Percentiles rank a stretch among this genome's conserved stretches.
These are phyloP conservation scores for Coniochaeta sp. DNA, from an alignment of 2,329 filamentous ascomycete genomes.

Conservation along the genomic window DNA sequence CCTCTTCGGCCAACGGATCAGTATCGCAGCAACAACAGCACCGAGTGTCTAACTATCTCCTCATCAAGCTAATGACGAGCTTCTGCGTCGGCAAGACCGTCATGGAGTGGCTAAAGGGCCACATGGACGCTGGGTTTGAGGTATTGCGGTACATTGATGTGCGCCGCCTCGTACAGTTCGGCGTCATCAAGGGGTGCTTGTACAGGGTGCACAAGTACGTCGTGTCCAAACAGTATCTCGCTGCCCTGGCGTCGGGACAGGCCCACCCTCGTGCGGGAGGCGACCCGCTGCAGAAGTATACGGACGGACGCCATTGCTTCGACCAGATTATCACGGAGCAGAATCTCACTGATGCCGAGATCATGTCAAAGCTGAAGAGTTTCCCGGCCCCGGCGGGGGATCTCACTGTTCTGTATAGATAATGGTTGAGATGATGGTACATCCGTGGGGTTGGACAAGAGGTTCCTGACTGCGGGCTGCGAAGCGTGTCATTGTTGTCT, in stretches of 20 bases:
- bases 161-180: constrained; percentile 87
- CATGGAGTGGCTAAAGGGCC: constrained; percentile 75
- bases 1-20: constrained; percentile 6
- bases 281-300: constrained; percentile 56
- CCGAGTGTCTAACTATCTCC: constrained; percentile 47
- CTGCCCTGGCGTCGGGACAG: constrained; percentile 46
- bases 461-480: too few species aligned
- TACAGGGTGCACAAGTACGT: constrained; percentile 92
- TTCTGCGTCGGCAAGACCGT: constrained; percentile 78
- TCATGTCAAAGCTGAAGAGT: constrained; percentile 59
- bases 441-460: too few species aligned
- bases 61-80: constrained; percentile 80
- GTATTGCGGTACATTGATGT: constrained; percentile 75
- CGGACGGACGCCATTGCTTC: constrained; percentile 69
- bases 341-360: constrained; percentile 61
- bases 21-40: constrained; percentile 9
- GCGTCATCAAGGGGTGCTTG: constrained; percentile 88
- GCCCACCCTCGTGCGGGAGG: constrained; percentile 29
- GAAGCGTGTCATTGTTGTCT: too few species aligned
- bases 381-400: constrained; percentile 45
- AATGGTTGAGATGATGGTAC: not conserved
- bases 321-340: constrained; percentile 78
- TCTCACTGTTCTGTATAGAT: constrained; percentile 46
- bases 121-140: constrained; percentile 57
- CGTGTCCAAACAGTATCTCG: constrained; percentile 57